Evolutionary conservation across 495 filamentous ascomycete genomes (phyloP), one percentile per base, ranked within the genome.

Genomic region (Darksidea phi): DNA sequence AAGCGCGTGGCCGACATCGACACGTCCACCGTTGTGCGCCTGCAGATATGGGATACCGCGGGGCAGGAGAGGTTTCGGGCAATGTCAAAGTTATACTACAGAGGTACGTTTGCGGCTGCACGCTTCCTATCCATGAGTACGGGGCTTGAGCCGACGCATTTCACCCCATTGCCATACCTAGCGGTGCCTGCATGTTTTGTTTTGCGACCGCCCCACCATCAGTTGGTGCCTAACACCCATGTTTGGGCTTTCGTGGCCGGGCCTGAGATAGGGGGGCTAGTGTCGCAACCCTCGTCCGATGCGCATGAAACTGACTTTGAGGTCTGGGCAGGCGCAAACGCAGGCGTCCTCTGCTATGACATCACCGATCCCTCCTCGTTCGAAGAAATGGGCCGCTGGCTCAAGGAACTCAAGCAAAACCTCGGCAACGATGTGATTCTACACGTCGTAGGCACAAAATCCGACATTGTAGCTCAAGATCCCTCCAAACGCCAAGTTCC

Each of bases 391-490:
- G 90, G 89, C 59, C 82, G 86, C 48, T 98, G 94, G 94, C 78
- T 96, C 59, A 78, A 79, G 50, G 91, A 96, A 74, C 77, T 91
- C 26, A 85, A 86, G 63, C 79, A 82, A 54, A 89, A 92, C 62
- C 76, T 90, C 25, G 74, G 71, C 37, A 64, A 82, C 51, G 89
- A 91, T 59, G 82, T 95, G 25, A 87, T 98, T n/a, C 82, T 98
- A 8, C 94, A 98, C 69, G 88, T 98, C 36, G 94, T 97, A 1
- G 94, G 94, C 48, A 97, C 94, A 3, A 98, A 98, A 71, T 86
- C 86, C 56, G 94, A 98, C 73, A 81, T 97, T 24, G 91, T 96
- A 23, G 86, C 90, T 7, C 75, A 83, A 34, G 89, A 96, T 54
- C 94, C 94, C 2, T 74, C 77, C 3, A 75, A 78, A 45, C 83